These are phyloP conservation scores for Colletotrichum musae DNA, from an alignment of 2,329 filamentous ascomycete species.

Conservation along the genomic window DNA sequence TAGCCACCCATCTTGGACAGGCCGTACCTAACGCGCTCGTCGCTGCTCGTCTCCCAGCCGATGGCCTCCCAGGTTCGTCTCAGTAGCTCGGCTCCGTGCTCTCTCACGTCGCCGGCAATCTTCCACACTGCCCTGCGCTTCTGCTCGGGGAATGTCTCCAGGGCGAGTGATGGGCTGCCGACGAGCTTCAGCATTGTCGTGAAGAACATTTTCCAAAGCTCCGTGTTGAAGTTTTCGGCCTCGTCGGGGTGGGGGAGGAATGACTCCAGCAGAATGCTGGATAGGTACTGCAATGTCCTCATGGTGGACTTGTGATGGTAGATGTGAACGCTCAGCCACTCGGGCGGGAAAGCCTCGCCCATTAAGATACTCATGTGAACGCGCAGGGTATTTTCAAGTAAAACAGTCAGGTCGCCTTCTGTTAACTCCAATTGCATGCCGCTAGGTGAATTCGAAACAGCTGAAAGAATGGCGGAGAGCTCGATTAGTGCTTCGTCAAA, in stretches of 20 bases:
- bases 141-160: constrained; percentile 97
- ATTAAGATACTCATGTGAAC: constrained; percentile 91
- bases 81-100: constrained; percentile 89
- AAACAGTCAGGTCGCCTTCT: constrained; percentile 80
- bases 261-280: constrained; percentile 82
- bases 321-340: constrained; percentile 94
- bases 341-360: constrained; percentile 89
- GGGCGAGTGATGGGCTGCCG: constrained; percentile 86
- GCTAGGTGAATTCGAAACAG: constrained; percentile 80
- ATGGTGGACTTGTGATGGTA: constrained; percentile 94
- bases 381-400: constrained; percentile 84
- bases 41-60: constrained; percentile 90
- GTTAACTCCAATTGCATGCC: constrained; percentile 83
- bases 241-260: constrained; percentile 93
- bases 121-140: constrained; percentile 98
- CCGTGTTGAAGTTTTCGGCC: constrained; percentile 91
- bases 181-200: constrained; percentile 90
- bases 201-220: constrained; percentile 95
- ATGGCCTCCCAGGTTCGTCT: constrained; percentile 93
- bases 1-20: constrained; percentile 92
- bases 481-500: constrained; percentile 94
- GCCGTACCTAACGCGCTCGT: constrained; percentile 84
- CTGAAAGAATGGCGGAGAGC: constrained; percentile 88
- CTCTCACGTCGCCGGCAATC: constrained; percentile 95
- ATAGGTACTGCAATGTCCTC: constrained; percentile 86